These are phyloP conservation scores for Alternaria consortialis DNA, from an alignment of 2,329 filamentous ascomycete species.

Conservation along the genomic window DNA sequence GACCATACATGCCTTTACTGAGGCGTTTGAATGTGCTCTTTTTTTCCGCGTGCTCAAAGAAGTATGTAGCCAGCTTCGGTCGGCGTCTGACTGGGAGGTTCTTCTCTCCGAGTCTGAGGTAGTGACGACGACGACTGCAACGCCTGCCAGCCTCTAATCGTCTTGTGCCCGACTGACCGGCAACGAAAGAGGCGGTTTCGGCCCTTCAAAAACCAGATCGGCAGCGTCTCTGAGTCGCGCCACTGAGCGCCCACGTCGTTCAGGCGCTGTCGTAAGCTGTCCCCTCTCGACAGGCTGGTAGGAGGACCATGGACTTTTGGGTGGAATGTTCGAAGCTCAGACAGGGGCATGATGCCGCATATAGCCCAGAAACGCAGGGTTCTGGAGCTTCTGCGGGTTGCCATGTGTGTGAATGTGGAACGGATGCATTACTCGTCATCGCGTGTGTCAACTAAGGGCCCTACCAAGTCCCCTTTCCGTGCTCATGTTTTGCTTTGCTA, in stretches of 20 bases:
- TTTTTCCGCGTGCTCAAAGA: not conserved
- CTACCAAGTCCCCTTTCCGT: conserved; percentile 29
- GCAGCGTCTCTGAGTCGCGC: not conserved
- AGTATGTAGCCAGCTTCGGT: not conserved
- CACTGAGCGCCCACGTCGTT: not conserved
- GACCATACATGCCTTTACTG: conserved; percentile 42
- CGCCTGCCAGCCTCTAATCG: not conserved
- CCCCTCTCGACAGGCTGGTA: not conserved
- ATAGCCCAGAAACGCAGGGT: conserved; percentile 25
- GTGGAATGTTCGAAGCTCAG: conserved; percentile 12
- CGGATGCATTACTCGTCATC: conserved; percentile 34
- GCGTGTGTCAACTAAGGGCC: conserved; percentile 23
- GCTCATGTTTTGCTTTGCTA: conserved; percentile 21
- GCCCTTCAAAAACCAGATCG: conserved; percentile 2
- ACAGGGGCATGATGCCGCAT: conserved; percentile 23
- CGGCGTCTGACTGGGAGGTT: not conserved
- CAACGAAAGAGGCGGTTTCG: not conserved
- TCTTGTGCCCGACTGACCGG: not conserved
- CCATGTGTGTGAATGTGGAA: conserved; percentile 28
- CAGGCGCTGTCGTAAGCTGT: conserved; percentile 5
- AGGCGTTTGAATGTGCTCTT: not conserved
- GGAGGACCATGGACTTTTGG: conserved; percentile 7
- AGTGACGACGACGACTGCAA: not conserved
- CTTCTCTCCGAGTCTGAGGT: not conserved
- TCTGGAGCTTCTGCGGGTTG: conserved; percentile 30